Percentiles rank a stretch among this genome's conserved stretches.
Conservation (phyloP, 345 rosid species). For the Raphanus sativus region DNA sequence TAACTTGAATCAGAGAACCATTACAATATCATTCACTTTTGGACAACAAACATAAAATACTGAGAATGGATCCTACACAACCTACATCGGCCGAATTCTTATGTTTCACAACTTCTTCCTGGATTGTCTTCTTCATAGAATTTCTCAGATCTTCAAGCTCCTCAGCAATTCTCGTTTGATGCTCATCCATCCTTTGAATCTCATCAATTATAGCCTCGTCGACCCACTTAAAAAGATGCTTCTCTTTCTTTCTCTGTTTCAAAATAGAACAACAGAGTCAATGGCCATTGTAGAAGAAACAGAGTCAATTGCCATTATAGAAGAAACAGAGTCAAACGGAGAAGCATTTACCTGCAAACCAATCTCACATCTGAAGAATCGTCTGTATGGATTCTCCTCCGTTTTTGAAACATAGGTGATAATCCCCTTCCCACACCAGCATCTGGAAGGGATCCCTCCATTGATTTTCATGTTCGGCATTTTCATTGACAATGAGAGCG, state of each 20-base stretch:
- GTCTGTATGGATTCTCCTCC: neutral
- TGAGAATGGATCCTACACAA: neutral
- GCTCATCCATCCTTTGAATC: neutral
- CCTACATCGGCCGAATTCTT: neutral
- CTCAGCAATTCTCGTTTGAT: neutral
- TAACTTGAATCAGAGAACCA: neutral
- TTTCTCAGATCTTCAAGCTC: neutral
- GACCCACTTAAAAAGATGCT: too few species aligned
- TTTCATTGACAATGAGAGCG: too few species aligned
- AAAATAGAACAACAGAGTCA: neutral
- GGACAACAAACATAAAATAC: neutral
- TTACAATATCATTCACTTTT: neutral
- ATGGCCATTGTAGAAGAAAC: too few species aligned
- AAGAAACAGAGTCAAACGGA: too few species aligned
- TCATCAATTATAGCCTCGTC: neutral
- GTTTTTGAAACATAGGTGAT: neutral
- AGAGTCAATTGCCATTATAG: too few species aligned
- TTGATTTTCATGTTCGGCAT: neutral
- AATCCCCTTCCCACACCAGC: neutral
- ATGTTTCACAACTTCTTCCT: neutral
- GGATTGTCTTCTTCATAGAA: neutral
- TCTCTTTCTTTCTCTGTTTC: neutral
- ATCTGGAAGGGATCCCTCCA: neutral
- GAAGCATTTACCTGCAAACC: neutral
- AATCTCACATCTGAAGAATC: neutral